Base-by-base conservation (phyloP, 192 early-diverging fungal genomes). In the Coemansia sp. region DNA sequence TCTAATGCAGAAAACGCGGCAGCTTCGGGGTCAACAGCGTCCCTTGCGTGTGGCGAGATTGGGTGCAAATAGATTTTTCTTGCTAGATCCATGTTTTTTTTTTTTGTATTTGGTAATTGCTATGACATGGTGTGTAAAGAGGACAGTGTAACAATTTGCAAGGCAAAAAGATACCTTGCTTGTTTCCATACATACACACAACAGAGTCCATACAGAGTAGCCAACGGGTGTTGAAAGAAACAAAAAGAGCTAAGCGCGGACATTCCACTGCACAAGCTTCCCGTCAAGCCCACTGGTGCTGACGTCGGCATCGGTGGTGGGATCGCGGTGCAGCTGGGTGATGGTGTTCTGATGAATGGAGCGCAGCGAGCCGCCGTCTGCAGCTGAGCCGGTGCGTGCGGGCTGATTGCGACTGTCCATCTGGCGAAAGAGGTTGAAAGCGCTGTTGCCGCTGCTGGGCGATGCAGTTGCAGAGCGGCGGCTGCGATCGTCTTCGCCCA, bases 301-400 rank as follows among this genome's bases (percentile, higher is more conserved):
- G 71, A 77, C 33, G 25, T 82, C 75, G 21, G 63, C 51, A 52
- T 59, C 61, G 27, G 68, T 71, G 7, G 71, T 54, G 4, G 69
- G 71, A 32, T 74, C 80, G 52, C 55, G 65, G 52, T 54, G 80
- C 29, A 77, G 54, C 63, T 77, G 91, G 76, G 90, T 95, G 72
- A 98, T 97, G 20, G 97, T 96, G 79, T 99, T 99, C 83, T 99
- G 97, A 80, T 99, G 97, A 8, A 86, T 84, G n/a, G 89, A 88
- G 61, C 88, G 88, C 66, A 94, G 91, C 46, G 71, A 79, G 33
- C 72, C 74, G 39, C 80, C 76, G 46, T 70, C 77, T 8, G 79
- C 61, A 29, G 57, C 46, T 17, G 60, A 29, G 36, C 57, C 57
- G 27, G 72, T 0, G 60, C 66, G 71, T 21, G 77, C 61, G 2